These are phyloP conservation scores for Gamsiella multidivaricata DNA, from an alignment of 192 early-diverging fungal species.

Conservation along the genomic window DNA sequence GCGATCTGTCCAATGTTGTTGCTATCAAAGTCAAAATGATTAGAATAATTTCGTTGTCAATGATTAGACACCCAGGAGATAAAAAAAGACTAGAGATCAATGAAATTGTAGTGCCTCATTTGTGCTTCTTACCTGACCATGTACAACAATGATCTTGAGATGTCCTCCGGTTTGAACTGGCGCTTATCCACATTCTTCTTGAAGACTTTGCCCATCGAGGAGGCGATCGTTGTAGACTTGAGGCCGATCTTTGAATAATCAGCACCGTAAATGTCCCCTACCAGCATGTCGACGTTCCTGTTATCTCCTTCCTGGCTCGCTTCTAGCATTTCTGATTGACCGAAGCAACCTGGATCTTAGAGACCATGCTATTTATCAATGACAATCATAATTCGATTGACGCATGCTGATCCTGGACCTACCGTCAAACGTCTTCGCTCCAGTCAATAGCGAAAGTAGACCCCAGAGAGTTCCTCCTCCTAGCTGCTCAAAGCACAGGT, in stretches of 20 bases:
- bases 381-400: no score
- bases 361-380: no score
- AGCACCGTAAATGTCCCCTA: constrained; percentile 95
- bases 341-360: neutral
- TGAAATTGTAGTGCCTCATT: neutral
- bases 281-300: constrained; percentile 86
- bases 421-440: constrained; percentile 90
- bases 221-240: constrained; percentile 93
- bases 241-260: constrained; percentile 94
- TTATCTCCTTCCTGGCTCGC: constrained; percentile 92
- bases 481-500: constrained; percentile 57
- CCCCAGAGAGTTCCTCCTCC: constrained; percentile 99
- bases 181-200: constrained; percentile 75
- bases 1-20: constrained; percentile 99
- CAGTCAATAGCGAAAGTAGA: constrained; percentile 86
- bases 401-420: no score
- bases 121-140: constrained; percentile 79
- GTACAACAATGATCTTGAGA: constrained; percentile 90
- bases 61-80: neutral
- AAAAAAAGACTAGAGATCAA: constrained; percentile 1
- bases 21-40: constrained; percentile 52
- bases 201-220: constrained; percentile 96
- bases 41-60: neutral
- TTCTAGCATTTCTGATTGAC: constrained; percentile 76
- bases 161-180: constrained; percentile 82